Percentiles rank a stretch among this genome's conserved stretches.
Conservation (phyloP, 2,329 filamentous ascomycete genomes). For the Coleophoma cylindrospora region DNA sequence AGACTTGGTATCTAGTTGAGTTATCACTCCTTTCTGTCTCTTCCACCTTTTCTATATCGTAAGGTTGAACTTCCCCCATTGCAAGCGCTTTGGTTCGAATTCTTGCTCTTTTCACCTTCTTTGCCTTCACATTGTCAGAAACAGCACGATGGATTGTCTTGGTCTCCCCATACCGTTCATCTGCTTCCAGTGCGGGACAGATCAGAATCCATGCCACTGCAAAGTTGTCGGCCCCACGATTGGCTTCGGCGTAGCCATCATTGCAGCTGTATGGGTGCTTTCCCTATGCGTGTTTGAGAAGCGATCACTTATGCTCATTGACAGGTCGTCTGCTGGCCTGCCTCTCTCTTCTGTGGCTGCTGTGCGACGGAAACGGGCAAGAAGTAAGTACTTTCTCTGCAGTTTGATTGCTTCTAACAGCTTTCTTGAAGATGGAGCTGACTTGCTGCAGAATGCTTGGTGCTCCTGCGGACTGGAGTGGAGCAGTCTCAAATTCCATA, state of each 20-base stretch:
- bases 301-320: neutral
- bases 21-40: no score
- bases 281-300: neutral
- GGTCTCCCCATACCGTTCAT: slow-evolving; percentile 8
- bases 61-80: no score
- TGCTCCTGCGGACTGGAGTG: slow-evolving; percentile 45
- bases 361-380: slow-evolving; percentile 47
- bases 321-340: slow-evolving; percentile 49
- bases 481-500: slow-evolving; percentile 43
- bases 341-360: slow-evolving; percentile 50
- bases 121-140: neutral
- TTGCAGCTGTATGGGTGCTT: slow-evolving; percentile 40
- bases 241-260: slow-evolving; percentile 38
- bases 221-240: slow-evolving; percentile 51
- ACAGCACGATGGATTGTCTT: neutral
- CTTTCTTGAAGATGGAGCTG: neutral
- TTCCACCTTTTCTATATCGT: no score
- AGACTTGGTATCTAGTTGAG: no score
- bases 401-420: neutral
- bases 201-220: slow-evolving; percentile 52
- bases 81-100: no score
- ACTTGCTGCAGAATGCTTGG: slow-evolving; percentile 37
- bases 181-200: slow-evolving; percentile 40
- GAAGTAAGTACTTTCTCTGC: slow-evolving; percentile 33
- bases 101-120: no score